These are phyloP conservation scores for Calycina herbarum DNA, from an alignment of 2,329 filamentous ascomycete species.

Conservation along the genomic window DNA sequence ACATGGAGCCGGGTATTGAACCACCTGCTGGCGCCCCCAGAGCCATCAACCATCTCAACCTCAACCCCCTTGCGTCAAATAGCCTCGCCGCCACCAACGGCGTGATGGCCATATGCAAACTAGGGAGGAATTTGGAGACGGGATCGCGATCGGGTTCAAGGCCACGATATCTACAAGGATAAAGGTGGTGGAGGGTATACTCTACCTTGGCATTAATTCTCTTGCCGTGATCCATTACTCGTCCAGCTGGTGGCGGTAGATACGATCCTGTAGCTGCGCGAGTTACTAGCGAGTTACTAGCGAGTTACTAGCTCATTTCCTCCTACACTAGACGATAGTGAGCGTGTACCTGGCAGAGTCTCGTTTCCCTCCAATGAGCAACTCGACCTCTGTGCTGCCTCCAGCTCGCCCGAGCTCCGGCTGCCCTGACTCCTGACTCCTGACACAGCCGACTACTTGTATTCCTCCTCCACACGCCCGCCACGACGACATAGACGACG, in stretches of 20 bases:
- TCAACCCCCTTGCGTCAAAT: not conserved
- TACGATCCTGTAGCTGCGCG: too few relatives aligned
- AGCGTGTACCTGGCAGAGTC: too few relatives aligned
- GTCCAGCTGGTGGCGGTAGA: not conserved
- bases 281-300: too few relatives aligned
- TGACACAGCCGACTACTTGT: too few relatives aligned
- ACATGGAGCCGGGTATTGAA: not conserved
- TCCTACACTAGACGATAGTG: too few relatives aligned
- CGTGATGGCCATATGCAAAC: not conserved
- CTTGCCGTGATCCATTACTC: not conserved
- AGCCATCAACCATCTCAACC: not conserved
- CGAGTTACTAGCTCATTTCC: too few relatives aligned
- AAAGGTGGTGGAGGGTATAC: not conserved
- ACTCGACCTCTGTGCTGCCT: too few relatives aligned
- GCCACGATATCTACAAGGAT: slow-evolving; percentile 4
- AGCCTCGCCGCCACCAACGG: slow-evolving; percentile 2
- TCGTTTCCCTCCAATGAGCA: too few relatives aligned
- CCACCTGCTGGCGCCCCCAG: not conserved
- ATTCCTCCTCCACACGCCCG: too few relatives aligned
- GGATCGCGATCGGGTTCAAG: not conserved
- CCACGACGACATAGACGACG: too few relatives aligned
- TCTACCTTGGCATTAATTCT: not conserved
- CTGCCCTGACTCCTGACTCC: too few relatives aligned
- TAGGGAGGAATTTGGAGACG: not conserved
- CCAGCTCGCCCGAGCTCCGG: too few relatives aligned